Evolutionary conservation across 331 rosid species (phyloP).

Genomic region (Acacia concinna): DNA sequence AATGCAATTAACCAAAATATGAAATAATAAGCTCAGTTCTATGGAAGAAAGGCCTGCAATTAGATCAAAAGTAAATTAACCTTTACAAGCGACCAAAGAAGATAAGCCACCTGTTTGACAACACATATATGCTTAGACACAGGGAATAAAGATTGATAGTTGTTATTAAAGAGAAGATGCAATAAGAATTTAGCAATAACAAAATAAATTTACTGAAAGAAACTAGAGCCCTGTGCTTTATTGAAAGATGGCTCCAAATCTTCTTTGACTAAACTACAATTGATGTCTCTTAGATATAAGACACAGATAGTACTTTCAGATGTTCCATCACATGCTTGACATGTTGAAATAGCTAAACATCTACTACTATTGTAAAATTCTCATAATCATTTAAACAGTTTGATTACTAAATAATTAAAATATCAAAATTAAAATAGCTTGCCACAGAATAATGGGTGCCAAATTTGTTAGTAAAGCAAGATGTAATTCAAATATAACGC

Average conservation of each 20-base stretch:
- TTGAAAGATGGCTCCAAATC: not conserved
- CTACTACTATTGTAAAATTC: not conserved
- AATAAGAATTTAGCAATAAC: not conserved
- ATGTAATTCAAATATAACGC: not conserved
- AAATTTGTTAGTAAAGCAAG: not conserved
- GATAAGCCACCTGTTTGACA: not conserved
- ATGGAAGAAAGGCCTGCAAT: slow-evolving; percentile 31
- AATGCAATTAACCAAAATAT: slow-evolving; percentile 25
- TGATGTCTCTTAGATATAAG: not conserved
- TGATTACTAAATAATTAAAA: not conserved
- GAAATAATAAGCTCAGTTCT: not conserved
- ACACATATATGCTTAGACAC: not conserved
- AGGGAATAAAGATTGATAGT: not conserved
- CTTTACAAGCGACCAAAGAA: not conserved
- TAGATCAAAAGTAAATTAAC: slow-evolving; percentile 11
- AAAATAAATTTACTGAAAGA: not conserved
- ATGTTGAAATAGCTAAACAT: not conserved
- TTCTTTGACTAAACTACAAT: not conserved
- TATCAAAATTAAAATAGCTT: not conserved
- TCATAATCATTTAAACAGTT: not conserved
- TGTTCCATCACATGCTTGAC: not conserved
- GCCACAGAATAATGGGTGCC: not conserved
- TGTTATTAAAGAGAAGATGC: too few species aligned
- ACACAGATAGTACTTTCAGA: not conserved
- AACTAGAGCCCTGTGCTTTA: not conserved